Conservation (phyloP, 768 basidiomycete species). For the Tricholoma sp. region DNA sequence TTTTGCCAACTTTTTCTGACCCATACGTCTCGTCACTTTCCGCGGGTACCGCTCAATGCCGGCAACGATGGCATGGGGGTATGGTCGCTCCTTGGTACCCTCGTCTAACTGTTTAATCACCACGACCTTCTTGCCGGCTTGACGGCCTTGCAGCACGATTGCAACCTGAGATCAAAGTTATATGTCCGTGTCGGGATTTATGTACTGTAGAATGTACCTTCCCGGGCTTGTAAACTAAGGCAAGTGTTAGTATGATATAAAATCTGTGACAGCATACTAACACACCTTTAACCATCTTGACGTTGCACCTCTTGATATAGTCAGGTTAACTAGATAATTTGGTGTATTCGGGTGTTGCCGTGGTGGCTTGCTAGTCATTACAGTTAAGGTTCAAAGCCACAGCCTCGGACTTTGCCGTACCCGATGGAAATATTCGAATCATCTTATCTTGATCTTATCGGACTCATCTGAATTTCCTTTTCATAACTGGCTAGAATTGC, state of each 20-base stretch:
- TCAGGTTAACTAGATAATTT: conserved; percentile 21
- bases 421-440: too few species aligned
- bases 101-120: conserved; percentile 98
- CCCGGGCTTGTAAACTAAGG: conserved; percentile 87
- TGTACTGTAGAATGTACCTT: conserved; percentile 48
- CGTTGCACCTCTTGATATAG: conserved; percentile 37
- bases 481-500: too few species aligned
- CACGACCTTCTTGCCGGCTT: conserved; percentile 99
- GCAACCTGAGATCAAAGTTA: conserved; percentile 55
- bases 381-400: conserved; percentile 28
- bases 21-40: conserved; percentile 97
- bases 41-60: conserved; percentile 97
- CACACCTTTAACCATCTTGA: conserved; percentile 59
- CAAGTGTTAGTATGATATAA: conserved; percentile 8
- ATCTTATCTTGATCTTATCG: too few species aligned
- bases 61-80: conserved; percentile 97
- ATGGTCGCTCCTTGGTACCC: conserved; percentile 92
- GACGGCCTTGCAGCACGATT: conserved; percentile 97
- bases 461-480: too few species aligned
- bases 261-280: conserved; percentile 6
- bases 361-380: conserved; percentile 36
- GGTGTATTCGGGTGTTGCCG: conserved; percentile 31
- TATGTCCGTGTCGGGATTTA: background rate
- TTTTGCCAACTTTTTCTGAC: conserved; percentile 87
- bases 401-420: background rate